Evolutionary conservation across 495 filamentous ascomycete species (phyloP).

Genomic region (Hypoxylon trugodes): DNA sequence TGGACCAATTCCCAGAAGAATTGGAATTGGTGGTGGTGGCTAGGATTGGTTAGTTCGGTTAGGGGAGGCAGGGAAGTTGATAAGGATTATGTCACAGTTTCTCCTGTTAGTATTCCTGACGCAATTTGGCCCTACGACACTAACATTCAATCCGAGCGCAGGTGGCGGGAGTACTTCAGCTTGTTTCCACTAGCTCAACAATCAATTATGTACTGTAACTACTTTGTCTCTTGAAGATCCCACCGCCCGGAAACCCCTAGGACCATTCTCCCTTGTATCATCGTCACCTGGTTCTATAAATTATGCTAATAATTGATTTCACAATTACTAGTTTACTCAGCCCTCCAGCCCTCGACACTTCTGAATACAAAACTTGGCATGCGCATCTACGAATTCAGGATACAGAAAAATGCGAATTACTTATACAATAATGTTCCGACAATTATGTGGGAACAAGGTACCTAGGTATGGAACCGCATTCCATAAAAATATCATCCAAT

Average conservation of each 20-base stretch:
- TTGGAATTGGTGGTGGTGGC: too few species aligned
- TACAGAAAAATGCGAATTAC: too few species aligned
- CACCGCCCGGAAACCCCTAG: slow-evolving; percentile 19
- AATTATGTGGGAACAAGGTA: too few species aligned
- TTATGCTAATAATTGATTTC: slow-evolving; percentile 14
- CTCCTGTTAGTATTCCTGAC: slow-evolving; percentile 5
- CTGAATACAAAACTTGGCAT: neutral
- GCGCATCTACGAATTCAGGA: neutral
- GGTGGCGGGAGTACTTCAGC: slow-evolving; percentile 15
- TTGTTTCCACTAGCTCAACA: slow-evolving; percentile 8
- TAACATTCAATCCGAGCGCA: slow-evolving; percentile 13
- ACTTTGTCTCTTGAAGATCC: slow-evolving; percentile 16
- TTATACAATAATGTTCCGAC: neutral
- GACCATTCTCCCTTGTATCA: slow-evolving; percentile 30
- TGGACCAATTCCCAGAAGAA: too few species aligned
- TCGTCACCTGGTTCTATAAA: slow-evolving; percentile 31
- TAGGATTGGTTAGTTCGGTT: too few species aligned
- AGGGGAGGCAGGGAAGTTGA: too few species aligned
- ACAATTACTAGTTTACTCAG: slow-evolving; percentile 14
- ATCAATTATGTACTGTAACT: slow-evolving; percentile 1
- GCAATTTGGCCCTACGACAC: slow-evolving; percentile 7
- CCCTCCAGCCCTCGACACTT: neutral
- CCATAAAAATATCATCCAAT: slow-evolving; percentile 1
- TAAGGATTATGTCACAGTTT: slow-evolving; percentile 29
- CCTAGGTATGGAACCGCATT: neutral